Base-by-base conservation (phyloP, 306 rosid species). In the Cercis canadensis region DNA sequence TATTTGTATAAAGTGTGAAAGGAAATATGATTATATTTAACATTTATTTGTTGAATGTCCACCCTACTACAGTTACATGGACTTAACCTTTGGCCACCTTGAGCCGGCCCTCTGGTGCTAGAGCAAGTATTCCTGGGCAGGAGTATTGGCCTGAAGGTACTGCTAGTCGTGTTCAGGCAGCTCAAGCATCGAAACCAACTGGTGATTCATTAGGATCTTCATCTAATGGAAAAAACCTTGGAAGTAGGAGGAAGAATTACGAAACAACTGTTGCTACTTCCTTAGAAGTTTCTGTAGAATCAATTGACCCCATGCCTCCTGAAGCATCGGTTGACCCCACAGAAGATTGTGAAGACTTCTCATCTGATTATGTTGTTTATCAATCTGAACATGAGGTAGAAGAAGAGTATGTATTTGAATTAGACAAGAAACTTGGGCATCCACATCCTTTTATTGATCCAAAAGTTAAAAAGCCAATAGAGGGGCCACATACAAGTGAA, bases 121-220 rank as follows among this genome's bases (percentile, higher is more conserved):
- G 99, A 41, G 90, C 99, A 21, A 91, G 97, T 80, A 84, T 94
- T 81, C 99, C 97, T 0, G 96, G 72, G n/a, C 81, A 78, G 34
- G 95, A 94, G 17, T 94, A 81, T 79, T 94, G 97, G 99, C 96
- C 97, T 21, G 99, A 94, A 75, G 99, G 99, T 50, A 94, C 99
- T 62, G 91, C 89, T 41, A 85, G 80, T 64, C 91, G 70, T 41
- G 97, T 94, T 15, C 83, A 95, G 78, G 91, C 97, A 52, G 99
- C 89, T 18, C 81, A 70, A 46, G 96, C 97, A 29, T 97, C 99
- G 8, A 81, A 82, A 69, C 99, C 99, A 0, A 78, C 73, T 31
- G 96, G 91, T 12, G 72, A 67, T 33, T 94, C 99, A 9, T 43
- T 31, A 31, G 88, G 97, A 17, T 86, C 97, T 78, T 95, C 97